Percentiles rank a stretch among this genome's conserved stretches.
Evolutionary conservation across 192 early-diverging fungal species (phyloP).

Genomic region (Coemansia sp.): DNA sequence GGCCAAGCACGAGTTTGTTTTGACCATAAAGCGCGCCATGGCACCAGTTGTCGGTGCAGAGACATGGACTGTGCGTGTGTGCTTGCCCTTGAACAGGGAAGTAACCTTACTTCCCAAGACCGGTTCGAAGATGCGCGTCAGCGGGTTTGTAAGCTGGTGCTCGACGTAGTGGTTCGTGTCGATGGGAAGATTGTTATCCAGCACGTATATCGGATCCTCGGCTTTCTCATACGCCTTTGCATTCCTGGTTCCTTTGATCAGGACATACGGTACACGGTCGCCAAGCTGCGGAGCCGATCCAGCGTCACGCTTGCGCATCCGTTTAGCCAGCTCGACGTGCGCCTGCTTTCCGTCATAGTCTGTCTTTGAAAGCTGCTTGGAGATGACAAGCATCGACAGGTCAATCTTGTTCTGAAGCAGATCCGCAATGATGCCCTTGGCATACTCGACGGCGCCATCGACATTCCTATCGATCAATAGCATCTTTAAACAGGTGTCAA

Average conservation of each 20-base stretch:
- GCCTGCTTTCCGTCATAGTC: conserved; percentile 96
- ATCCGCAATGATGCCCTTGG: conserved; percentile 87
- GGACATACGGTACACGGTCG: conserved; percentile 96
- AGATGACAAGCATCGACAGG: conserved; percentile 92
- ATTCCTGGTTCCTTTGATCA: conserved; percentile 82
- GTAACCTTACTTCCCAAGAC: conserved; percentile 87
- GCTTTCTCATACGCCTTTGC: conserved; percentile 95
- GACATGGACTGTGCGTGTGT: conserved; percentile 79
- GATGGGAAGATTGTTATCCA: conserved; percentile 97
- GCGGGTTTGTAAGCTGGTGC: conserved; percentile 92
- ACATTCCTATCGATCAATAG: conserved; percentile 89
- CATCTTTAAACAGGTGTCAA: conserved; percentile 89
- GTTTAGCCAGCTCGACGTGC: conserved; percentile 91
- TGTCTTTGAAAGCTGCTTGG: conserved; percentile 91
- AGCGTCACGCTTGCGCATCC: conserved; percentile 95
- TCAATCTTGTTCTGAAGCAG: conserved; percentile 97
- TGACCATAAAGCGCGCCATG: conserved; percentile 93
- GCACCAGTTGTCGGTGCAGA: conserved; percentile 85
- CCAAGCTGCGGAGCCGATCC: conserved; percentile 95
- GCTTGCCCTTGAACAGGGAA: conserved; percentile 74
- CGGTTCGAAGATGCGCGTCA: conserved; percentile 94
- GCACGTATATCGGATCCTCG: conserved; percentile 97
- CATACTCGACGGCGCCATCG: conserved; percentile 79
- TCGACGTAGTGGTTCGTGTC: conserved; percentile 97
- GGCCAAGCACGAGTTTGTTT: conserved; percentile 86